Base-by-base conservation (phyloP, 495 filamentous ascomycete genomes). In the Bombardia bombarda region DNA sequence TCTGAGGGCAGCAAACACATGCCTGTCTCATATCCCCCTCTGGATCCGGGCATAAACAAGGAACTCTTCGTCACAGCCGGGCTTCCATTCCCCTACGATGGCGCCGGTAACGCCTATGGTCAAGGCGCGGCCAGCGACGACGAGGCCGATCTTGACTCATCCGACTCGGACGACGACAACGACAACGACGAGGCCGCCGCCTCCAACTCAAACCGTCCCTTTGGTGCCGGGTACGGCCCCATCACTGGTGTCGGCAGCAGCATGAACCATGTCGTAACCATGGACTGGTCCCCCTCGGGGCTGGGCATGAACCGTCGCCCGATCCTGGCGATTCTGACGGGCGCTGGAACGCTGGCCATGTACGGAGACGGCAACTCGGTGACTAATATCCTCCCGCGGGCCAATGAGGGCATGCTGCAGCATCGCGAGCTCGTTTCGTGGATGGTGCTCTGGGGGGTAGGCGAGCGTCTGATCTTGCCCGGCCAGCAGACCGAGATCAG, bases 381-480 rank as follows among this genome's bases (percentile, higher is more conserved):
- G 2, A 49, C 32, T 12, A 55, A 51, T 24, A 49, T 56, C 30
- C 26, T 58, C 7, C 47, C 45, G 14, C 32, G 51, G 25, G 56
- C 55, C 19, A 56, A 56, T 35, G 49, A 53, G 18, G 44, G 45
- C 16, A 58, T 55, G 58, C 46, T 58, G n/a, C 51, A 56, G 42
- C 50, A 51, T 12, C 45, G 54, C 24, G 46, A 53, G 36, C 46
- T 63, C 8, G 40, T 46, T 18, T 55, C 47, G 3, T 67, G 63
- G 63, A 30, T 53, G 25, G 55, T 67, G 3, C 53, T 67, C 4
- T 74, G 68, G 68, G 67, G 69, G 4, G 53, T 72, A 1, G 70
- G 70, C n/a, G 66, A 62, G 32, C 58, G 65, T 5, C 30, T 74
- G 10, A 47, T 71, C n/a, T 50, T 72, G n/a, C 70, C 70, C 4